Conservation (phyloP, 2,329 filamentous ascomycete species). For the Aspergillus novofumigatus region DNA sequence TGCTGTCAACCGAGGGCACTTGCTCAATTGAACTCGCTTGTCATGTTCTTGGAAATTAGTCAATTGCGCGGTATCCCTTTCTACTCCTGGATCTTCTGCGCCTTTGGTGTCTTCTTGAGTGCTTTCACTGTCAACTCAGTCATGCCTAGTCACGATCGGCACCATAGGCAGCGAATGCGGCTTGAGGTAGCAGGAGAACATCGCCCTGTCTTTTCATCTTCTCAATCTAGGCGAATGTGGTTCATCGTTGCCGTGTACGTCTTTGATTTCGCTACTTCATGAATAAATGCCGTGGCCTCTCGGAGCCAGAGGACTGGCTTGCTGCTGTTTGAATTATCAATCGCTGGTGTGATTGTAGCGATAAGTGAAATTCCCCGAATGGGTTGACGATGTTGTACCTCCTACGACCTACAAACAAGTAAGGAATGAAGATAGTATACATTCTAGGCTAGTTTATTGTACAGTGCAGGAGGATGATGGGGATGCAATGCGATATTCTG, state of each 20-base stretch:
- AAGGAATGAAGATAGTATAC: not conserved
- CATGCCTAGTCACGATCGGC: constrained; percentile 19
- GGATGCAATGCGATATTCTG: not conserved
- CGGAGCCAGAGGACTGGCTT: not conserved
- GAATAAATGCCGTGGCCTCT: not conserved
- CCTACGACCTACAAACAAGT: not conserved
- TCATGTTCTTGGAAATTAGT: constrained; percentile 29
- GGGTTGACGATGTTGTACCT: not conserved
- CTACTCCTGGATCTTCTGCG: constrained; percentile 18
- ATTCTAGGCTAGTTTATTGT: constrained; percentile 1
- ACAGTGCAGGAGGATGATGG: constrained; percentile 1
- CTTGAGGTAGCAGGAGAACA: constrained; percentile 8
- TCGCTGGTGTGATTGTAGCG: not conserved
- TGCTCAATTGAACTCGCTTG: constrained; percentile 13
- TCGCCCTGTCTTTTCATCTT: not conserved
- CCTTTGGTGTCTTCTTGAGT: constrained; percentile 13
- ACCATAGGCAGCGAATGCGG: not conserved
- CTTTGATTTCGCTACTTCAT: constrained; percentile 1
- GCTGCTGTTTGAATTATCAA: not conserved
- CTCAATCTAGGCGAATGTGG: constrained; percentile 15
- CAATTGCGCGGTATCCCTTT: constrained; percentile 17
- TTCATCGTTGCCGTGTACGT: constrained; percentile 28
- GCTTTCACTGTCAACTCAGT: constrained; percentile 11
- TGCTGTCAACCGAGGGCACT: constrained; percentile 17
- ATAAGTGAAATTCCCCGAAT: not conserved